phyloP scores from a whole-genome alignment of 2,329 filamentous ascomycete genomes.

The Exophiala xenobiotica region DNA sequence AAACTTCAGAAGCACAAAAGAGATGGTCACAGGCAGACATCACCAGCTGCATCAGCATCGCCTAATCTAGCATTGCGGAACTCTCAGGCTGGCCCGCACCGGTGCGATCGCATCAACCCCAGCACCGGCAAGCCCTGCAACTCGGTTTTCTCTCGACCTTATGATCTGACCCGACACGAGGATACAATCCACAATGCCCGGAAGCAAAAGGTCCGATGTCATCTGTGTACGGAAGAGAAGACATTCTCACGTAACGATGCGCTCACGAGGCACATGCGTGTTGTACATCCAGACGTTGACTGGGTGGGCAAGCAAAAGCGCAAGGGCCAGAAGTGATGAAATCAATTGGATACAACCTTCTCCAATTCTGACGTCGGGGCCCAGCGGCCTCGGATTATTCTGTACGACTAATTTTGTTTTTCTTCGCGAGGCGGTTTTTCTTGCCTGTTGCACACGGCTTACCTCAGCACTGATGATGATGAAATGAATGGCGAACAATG shows the following conservation, averaged over 20 bases:
- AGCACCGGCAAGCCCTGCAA: slow-evolving; percentile 94
- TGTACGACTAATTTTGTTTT: too few relatives aligned
- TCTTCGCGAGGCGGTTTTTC: too few relatives aligned
- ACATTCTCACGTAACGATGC: slow-evolving; percentile 95
- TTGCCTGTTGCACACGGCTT: too few relatives aligned
- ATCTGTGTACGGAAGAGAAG: slow-evolving; percentile 92
- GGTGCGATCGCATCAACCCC: slow-evolving; percentile 89
- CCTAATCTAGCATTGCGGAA: slow-evolving; percentile 64
- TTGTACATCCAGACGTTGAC: slow-evolving; percentile 86
- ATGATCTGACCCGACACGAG: slow-evolving; percentile 94
- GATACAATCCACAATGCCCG: slow-evolving; percentile 95
- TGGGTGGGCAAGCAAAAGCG: slow-evolving; percentile 63
- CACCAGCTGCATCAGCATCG: slow-evolving; percentile 46
- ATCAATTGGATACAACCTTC: too few relatives aligned
- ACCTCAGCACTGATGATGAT: too few relatives aligned
- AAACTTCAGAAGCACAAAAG: slow-evolving; percentile 94
- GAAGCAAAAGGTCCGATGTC: slow-evolving; percentile 92
- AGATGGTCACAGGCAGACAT: slow-evolving; percentile 82
- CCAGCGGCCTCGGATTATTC: too few relatives aligned
- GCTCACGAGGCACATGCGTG: slow-evolving; percentile 87
- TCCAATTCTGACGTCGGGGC: too few relatives aligned
- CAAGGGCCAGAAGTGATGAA: slow-evolving; percentile 26
- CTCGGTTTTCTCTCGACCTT: slow-evolving; percentile 89
- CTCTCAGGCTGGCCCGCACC: slow-evolving; percentile 88
- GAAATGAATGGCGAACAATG: too few relatives aligned